Conservation (phyloP, 2,329 filamentous ascomycete species). For the Calonectria multiphialidica region DNA sequence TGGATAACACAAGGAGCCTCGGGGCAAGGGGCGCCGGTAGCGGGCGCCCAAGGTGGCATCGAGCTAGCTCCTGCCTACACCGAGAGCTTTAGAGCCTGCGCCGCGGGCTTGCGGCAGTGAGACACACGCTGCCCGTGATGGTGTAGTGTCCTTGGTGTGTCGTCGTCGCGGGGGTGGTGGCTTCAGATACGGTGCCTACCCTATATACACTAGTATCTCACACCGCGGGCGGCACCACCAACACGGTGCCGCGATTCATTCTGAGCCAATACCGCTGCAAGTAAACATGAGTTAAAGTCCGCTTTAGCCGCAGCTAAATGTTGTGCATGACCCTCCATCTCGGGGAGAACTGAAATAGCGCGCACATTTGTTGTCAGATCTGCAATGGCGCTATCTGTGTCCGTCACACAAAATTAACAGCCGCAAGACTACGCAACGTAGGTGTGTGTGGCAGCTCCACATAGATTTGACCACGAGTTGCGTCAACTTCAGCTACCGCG, state of each 20-base stretch:
- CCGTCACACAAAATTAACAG: not conserved
- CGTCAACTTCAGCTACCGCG: not conserved
- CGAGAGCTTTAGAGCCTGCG: not conserved
- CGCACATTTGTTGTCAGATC: not conserved
- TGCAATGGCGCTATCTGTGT: not conserved
- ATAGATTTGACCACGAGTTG: not conserved
- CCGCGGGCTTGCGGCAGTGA: not conserved
- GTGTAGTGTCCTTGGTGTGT: not conserved
- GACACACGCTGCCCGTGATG: not conserved
- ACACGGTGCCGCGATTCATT: not conserved
- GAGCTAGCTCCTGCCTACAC: not conserved
- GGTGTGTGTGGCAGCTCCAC: not conserved
- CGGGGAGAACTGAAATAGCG: not conserved
- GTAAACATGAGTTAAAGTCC: not conserved
- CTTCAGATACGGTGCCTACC: not conserved
- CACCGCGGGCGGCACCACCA: not conserved
- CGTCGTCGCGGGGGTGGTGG: not conserved
- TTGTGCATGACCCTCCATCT: constrained; percentile 5
- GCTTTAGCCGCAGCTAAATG: not conserved
- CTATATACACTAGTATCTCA: not conserved
- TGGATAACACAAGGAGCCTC: not conserved
- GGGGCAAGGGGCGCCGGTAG: not conserved
- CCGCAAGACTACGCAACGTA: not conserved
- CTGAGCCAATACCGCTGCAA: not conserved
- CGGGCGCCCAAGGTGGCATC: not conserved